Evolutionary conservation across 441 rosid species (phyloP), one percentile per base, ranked within the genome.

Genomic region (Adansonia madagascariensis): DNA sequence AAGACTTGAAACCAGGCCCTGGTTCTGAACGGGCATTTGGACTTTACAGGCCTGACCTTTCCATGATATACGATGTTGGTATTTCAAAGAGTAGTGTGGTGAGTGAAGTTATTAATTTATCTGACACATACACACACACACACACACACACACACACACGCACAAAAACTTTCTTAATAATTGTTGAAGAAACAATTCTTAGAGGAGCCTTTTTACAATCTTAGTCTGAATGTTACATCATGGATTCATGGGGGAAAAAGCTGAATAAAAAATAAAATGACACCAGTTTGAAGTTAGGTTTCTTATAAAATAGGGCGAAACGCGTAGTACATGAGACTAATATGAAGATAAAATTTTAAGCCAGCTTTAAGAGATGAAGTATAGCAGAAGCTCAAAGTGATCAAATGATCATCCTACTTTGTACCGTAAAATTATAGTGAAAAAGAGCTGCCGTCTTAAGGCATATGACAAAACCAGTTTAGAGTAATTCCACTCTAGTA

Each of bases 21-120:
- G 57, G 87, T 43, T 95, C 92, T 0, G 98, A 95, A 77, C 89
- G 96, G n/a, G 88, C 97, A 0, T 93, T 93, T 0, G 99, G 99
- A 57, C 89, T 93, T 64, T 93, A 82, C 84, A 95, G 78, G 76
- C 78, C 91, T 4, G 99, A 95, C 72, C 97, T 90, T 76, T 86
- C 98, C 0, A 85, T 87, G 90, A 68, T 65, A 0, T 95, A 95
- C 50, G 98, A 93, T 73, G 83, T 49, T 24, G 97, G 98, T 22
- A 89, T 95, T 78, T 79, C 87, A 20, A 92, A 93, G 85, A 84
- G 80, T 78, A 84, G 89, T 78, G 80, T 84, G 94, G 97, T 92
- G 56, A 80, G 85, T 73, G 39, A 46, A 46, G 17, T 46, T 8
- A 50, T 53, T 47, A 15, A 22, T 35, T 43, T 9, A 53, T 35